phyloP scores from a whole-genome alignment of 345 rosid species.

The Punica granatum region DNA sequence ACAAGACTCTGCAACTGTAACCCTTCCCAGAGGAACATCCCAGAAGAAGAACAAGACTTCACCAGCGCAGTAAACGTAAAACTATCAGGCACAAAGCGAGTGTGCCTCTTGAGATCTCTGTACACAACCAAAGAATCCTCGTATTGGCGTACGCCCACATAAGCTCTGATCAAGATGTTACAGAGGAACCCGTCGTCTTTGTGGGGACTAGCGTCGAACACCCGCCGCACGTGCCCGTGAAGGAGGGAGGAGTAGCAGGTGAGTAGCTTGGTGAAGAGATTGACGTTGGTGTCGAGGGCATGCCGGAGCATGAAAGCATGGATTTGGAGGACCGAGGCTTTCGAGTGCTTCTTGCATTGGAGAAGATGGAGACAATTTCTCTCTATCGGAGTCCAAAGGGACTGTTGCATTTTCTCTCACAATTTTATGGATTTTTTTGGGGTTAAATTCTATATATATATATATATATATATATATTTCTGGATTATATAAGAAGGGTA shows the following conservation, averaged over 20 bases:
- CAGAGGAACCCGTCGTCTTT: conserved; percentile 52
- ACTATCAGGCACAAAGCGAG: conserved; percentile 47
- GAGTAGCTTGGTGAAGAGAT: conserved; percentile 53
- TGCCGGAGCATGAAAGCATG: conserved; percentile 61
- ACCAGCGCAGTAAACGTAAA: conserved; percentile 50
- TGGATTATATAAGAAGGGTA: too few relatives aligned
- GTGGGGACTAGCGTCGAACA: conserved; percentile 46
- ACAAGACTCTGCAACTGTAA: conserved; percentile 44
- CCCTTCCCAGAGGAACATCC: conserved; percentile 38
- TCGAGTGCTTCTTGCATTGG: conserved; percentile 23
- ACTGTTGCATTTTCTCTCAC: conserved; percentile 8
- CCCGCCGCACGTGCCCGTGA: conserved; percentile 38
- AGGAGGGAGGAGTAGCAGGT: conserved; percentile 24
- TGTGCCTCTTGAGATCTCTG: conserved; percentile 32
- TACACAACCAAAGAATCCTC: conserved; percentile 40
- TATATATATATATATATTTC: too few relatives aligned
- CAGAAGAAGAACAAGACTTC: conserved; percentile 38
- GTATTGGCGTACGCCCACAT: conserved; percentile 31
- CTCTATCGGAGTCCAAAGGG: conserved; percentile 42
- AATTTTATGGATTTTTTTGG: too few relatives aligned
- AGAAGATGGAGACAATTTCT: conserved; percentile 49
- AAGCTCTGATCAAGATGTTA: conserved; percentile 63
- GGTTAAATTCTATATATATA: too few relatives aligned
- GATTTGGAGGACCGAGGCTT: conserved; percentile 37
- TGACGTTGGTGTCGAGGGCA: conserved; percentile 46